Conservation (phyloP, 305 asterid genomes). For the Solanum aculeatissimum region DNA sequence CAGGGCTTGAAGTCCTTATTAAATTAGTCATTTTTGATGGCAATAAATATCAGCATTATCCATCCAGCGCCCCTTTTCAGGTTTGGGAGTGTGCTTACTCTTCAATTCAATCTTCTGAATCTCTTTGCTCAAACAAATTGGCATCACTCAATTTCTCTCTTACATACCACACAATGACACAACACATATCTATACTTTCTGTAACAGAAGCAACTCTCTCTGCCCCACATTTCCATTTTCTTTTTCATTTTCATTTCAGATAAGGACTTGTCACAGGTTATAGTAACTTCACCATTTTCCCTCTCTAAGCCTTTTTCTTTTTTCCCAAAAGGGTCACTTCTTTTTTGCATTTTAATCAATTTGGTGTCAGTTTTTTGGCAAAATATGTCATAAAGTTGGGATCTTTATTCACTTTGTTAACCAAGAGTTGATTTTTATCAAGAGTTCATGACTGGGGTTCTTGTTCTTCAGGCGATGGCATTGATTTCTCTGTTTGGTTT, state of each 20-base stretch:
- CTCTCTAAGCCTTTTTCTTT: background rate
- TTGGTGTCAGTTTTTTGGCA: background rate
- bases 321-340: background rate
- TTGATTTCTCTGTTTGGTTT: background rate
- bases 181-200: background rate
- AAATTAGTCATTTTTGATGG: background rate
- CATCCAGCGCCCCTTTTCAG: background rate
- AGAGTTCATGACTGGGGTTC: background rate
- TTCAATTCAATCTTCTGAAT: background rate
- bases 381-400: background rate
- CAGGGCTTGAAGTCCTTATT: background rate
- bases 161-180: slow-evolving; percentile 3
- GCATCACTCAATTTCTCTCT: slow-evolving; percentile 1
- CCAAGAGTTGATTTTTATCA: background rate
- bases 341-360: background rate
- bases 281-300: background rate
- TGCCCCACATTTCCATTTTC: slow-evolving; percentile 10
- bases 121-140: slow-evolving; percentile 1
- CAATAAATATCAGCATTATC: background rate
- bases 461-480: slow-evolving; percentile 1
- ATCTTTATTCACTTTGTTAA: slow-evolving; percentile 2
- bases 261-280: slow-evolving; percentile 7
- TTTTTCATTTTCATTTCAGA: slow-evolving; percentile 3
- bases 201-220: background rate
- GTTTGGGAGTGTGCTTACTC: background rate